Conservation (phyloP, 176 grass and related monocot species). For the Carex cristatella region DNA sequence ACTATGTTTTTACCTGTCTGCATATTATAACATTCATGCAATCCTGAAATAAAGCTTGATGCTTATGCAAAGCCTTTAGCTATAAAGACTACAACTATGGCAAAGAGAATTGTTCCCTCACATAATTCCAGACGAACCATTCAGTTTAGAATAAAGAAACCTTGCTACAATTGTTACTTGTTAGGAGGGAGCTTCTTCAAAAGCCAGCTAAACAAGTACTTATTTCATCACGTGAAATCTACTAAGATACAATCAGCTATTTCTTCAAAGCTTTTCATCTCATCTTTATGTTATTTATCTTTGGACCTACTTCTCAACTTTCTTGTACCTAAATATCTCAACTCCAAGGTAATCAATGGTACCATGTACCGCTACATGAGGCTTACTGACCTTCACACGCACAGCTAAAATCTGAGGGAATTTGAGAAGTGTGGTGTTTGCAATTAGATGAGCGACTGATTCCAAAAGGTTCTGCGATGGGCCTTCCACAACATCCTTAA, state of each 20-base stretch:
- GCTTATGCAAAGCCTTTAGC: background rate
- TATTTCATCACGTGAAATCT: background rate
- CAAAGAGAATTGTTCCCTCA: background rate
- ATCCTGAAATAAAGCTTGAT: too few species aligned
- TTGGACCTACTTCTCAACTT: conserved; percentile 12
- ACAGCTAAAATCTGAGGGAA: conserved; percentile 66
- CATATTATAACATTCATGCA: too few species aligned
- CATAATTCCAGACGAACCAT: background rate
- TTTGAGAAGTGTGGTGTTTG: conserved; percentile 44
- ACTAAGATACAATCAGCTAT: background rate
- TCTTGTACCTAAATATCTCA: conserved; percentile 56
- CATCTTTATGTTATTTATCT: background rate
- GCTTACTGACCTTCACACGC: conserved; percentile 70
- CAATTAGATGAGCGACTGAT: conserved; percentile 77
- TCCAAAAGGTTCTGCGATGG: conserved; percentile 63
- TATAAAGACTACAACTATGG: background rate
- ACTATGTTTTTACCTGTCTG: too few species aligned
- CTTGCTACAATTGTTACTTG: background rate
- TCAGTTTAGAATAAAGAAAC: background rate
- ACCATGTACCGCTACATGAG: conserved; percentile 64
- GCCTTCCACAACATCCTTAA: conserved; percentile 57
- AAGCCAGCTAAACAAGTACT: background rate
- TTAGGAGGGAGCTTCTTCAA: background rate
- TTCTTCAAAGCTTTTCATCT: background rate
- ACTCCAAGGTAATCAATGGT: conserved; percentile 63